Evolutionary conservation across 2,329 filamentous ascomycete species (phyloP).

Genomic region (Colletotrichum sidae): DNA sequence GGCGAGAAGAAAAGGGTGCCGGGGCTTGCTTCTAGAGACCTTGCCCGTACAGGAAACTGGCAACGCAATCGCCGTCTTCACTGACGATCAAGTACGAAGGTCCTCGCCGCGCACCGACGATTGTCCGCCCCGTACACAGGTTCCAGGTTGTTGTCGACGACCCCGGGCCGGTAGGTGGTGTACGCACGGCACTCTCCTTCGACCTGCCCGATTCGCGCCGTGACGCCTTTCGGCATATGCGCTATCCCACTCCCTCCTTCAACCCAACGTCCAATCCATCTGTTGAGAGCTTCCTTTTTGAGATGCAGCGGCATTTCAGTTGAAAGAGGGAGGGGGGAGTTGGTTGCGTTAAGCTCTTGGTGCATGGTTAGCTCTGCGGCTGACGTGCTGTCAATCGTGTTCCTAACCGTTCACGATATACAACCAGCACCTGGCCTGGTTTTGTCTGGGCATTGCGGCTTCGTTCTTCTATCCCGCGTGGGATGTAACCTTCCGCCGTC

Average conservation of each 20-base stretch:
- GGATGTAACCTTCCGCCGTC: conserved; percentile 22
- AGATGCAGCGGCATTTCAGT: too few relatives aligned
- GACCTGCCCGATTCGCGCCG: conserved; percentile 21
- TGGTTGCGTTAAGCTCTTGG: neutral
- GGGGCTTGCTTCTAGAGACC: neutral
- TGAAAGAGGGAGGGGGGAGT: too few relatives aligned
- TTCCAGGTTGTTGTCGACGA: too few relatives aligned
- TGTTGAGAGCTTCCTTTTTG: neutral
- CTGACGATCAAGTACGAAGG: too few relatives aligned
- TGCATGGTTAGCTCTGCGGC: neutral
- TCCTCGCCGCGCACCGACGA: too few relatives aligned
- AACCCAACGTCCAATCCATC: neutral
- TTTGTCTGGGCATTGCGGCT: too few relatives aligned
- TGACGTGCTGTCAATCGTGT: neutral
- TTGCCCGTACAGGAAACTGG: conserved; percentile 25
- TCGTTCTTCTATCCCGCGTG: too few relatives aligned
- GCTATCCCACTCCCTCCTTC: neutral
- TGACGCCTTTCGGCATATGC: conserved; percentile 16
- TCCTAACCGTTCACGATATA: neutral
- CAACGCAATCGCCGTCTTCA: conserved; percentile 8
- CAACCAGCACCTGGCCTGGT: too few relatives aligned
- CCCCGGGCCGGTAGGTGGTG: too few relatives aligned
- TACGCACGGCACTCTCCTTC: too few relatives aligned
- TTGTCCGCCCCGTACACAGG: too few relatives aligned
- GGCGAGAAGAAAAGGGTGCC: too few relatives aligned